phyloP scores from a whole-genome alignment of 2,329 filamentous ascomycete species.

The Venturia effusa region DNA sequence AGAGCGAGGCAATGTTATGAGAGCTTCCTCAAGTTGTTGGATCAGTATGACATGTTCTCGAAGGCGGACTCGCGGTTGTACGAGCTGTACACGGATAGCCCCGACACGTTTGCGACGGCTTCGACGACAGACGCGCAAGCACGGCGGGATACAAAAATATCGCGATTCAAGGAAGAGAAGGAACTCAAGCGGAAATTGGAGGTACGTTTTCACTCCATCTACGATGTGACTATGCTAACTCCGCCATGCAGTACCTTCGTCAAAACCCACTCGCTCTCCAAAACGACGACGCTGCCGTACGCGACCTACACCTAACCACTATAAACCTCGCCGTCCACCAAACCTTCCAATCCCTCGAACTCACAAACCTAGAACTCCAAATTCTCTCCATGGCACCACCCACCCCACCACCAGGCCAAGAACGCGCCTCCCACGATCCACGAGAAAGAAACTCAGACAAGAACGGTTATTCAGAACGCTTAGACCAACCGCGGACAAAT shows the following conservation, averaged over 20 bases:
- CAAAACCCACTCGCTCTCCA: constrained; percentile 50
- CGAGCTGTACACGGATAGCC: constrained; percentile 61
- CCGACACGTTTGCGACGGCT: constrained; percentile 61
- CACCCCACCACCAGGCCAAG: constrained; percentile 33
- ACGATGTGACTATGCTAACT: constrained; percentile 14
- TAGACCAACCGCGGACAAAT: constrained; percentile 55
- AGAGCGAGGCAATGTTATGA: constrained; percentile 63
- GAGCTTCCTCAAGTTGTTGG: constrained; percentile 62
- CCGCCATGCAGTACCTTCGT: constrained; percentile 41
- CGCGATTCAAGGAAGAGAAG: constrained; percentile 75
- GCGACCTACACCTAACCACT: constrained; percentile 67
- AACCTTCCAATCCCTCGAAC: constrained; percentile 78
- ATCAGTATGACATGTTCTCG: constrained; percentile 65
- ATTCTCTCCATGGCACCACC: constrained; percentile 67
- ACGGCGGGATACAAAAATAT: constrained; percentile 74
- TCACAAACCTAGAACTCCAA: constrained; percentile 71
- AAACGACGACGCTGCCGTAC: constrained; percentile 74
- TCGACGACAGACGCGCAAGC: constrained; percentile 55
- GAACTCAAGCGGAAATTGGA: constrained; percentile 75
- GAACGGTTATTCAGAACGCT: constrained; percentile 56
- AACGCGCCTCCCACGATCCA: constrained; percentile 26
- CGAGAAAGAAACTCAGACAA: constrained; percentile 25
- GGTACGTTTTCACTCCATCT: constrained; percentile 28
- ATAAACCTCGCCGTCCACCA: constrained; percentile 64
- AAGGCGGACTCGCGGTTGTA: constrained; percentile 56